Conservation (phyloP, 768 basidiomycete genomes). For the Leccinum variicolor region DNA sequence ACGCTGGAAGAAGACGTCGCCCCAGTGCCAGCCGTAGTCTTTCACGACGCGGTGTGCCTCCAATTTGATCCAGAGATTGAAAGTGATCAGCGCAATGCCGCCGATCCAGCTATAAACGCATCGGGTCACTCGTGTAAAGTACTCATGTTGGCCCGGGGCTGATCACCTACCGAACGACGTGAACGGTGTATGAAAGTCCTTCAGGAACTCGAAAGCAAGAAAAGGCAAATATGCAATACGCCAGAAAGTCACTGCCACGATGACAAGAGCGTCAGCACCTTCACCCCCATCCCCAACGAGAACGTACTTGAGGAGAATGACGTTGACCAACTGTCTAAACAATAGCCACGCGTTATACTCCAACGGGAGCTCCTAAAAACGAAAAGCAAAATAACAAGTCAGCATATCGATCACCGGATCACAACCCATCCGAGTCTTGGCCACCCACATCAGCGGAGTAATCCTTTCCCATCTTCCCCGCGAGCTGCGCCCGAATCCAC, state of each 20-base stretch:
- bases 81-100: conserved; percentile 80
- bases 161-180: conserved; percentile 64
- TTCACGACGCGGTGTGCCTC: conserved; percentile 98
- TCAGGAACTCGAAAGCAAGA: conserved; percentile 86
- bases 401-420: neutral
- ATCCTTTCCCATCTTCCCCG: conserved; percentile 90
- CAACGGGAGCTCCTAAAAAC: conserved; percentile 71
- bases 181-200: conserved; percentile 69
- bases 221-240: conserved; percentile 94
- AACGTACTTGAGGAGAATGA: conserved; percentile 91
- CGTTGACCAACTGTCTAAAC: conserved; percentile 93
- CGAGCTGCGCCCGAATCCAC: conserved; percentile 87
- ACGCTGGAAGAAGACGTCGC: conserved; percentile 87
- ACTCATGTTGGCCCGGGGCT: neutral
- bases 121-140: neutral
- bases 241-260: conserved; percentile 76
- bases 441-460: conserved; percentile 84
- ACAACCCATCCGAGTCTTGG: neutral
- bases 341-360: conserved; percentile 98
- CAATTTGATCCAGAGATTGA: conserved; percentile 98
- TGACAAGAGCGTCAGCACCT: neutral
- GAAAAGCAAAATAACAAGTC: neutral
- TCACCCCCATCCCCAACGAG: neutral
- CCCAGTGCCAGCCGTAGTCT: conserved; percentile 99
- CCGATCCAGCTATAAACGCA: conserved; percentile 68